Evolutionary conservation across 1,139 yeast genomes (phyloP).

Genomic region (Kodamaea sp.): DNA sequence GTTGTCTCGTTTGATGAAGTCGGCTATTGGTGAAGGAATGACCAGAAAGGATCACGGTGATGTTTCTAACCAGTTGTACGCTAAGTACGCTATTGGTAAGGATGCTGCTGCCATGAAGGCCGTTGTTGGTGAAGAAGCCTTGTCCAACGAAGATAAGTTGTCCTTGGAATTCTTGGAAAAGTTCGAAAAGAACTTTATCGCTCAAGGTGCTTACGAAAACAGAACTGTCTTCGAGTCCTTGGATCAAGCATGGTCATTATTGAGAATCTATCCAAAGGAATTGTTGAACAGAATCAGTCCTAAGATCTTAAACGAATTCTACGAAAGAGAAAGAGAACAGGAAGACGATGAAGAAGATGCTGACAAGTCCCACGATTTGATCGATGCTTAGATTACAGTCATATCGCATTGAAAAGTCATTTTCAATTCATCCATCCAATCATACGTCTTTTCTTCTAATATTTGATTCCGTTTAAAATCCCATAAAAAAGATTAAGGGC

Average conservation of each 20-base stretch:
- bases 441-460: not conserved
- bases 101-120: conserved; percentile 99
- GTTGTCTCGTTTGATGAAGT: conserved; percentile 95
- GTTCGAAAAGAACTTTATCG: conserved; percentile 91
- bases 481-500: conserved; percentile 1
- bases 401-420: conserved; percentile 8
- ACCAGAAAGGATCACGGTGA: conserved; percentile 99
- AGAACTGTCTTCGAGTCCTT: conserved; percentile 92
- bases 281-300: conserved; percentile 98
- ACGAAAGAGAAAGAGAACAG: conserved; percentile 77
- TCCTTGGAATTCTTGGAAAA: conserved; percentile 96
- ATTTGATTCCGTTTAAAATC: conserved; percentile 1
- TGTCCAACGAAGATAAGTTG: conserved; percentile 94
- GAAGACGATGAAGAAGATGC: conserved; percentile 54
- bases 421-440: conserved; percentile 11
- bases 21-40: conserved; percentile 99
- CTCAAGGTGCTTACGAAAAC: conserved; percentile 96
- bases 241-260: conserved; percentile 96
- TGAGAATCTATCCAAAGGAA: conserved; percentile 98
- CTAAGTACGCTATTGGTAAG: conserved; percentile 98
- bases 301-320: conserved; percentile 91
- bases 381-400: conserved; percentile 46
- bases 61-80: conserved; percentile 97
- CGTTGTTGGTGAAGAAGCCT: conserved; percentile 99
- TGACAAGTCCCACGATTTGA: conserved; percentile 35